phyloP scores from a whole-genome alignment of 2,329 filamentous ascomycete genomes.

The Aspergillus pseudoglaucus region DNA sequence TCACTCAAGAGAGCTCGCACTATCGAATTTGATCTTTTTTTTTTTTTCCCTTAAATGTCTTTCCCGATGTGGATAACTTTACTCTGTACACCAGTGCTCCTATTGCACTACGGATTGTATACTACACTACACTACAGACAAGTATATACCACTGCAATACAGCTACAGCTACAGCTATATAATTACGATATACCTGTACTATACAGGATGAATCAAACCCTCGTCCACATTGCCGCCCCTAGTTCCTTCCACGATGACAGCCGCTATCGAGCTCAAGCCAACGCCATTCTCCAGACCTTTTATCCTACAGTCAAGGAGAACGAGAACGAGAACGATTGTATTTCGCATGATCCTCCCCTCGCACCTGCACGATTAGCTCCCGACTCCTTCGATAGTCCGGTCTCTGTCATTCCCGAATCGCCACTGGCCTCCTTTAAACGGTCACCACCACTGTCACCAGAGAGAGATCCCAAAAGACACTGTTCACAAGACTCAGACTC shows the following conservation, averaged over 20 bases:
- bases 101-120: too few species aligned
- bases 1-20: too few species aligned
- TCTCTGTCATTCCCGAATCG: constrained; percentile 36
- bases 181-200: neutral
- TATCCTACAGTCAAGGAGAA: neutral
- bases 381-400: constrained; percentile 26
- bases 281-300: constrained; percentile 21
- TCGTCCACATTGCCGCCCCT: constrained; percentile 38
- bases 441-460: constrained; percentile 43
- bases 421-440: constrained; percentile 32
- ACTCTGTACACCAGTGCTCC: too few species aligned
- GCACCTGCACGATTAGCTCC: neutral
- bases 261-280: constrained; percentile 33
- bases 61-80: too few species aligned
- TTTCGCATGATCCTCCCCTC: too few species aligned
- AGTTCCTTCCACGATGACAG: constrained; percentile 32
- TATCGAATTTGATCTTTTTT: too few species aligned
- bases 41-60: too few species aligned
- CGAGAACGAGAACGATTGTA: neutral
- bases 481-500: neutral
- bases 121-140: neutral
- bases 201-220: constrained; percentile 20
- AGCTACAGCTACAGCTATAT: neutral
- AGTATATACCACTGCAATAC: too few species aligned
- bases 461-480: neutral